Base-by-base conservation (phyloP, 2,329 filamentous ascomycete species). In the Pyrenophora seminiperda region DNA sequence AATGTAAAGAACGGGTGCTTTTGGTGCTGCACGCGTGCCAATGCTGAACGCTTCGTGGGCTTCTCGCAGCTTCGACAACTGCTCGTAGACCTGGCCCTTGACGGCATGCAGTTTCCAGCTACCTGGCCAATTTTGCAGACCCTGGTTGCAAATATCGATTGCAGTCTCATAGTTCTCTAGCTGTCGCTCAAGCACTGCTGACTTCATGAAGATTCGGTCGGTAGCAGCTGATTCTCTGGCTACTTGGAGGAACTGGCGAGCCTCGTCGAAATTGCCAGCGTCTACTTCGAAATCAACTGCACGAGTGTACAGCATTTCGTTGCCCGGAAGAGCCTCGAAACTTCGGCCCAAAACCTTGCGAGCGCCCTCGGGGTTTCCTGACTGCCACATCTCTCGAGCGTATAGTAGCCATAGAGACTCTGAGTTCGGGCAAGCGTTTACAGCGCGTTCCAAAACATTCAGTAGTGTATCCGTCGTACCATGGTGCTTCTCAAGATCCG, bases 161-260 rank as follows among this genome's bases (percentile, higher is more conserved):
- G 94, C 92, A 1, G 86, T 85, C 38, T 96, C 90, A 19, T 80
- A 80, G 62, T 94, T 88, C 47, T 87, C 88, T 17, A 90, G 79
- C 61, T 96, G 90, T 11, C 94, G 84, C 74, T 99, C 94, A 66
- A 96, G 96, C 0, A 91, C 90, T 9, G 94, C 91, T 63, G 89
- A 93, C 77, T 97, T 96, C 79, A 96, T 94, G 88, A 92, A 99
- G 6, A 99, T 92, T 38, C 94, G 89, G 68, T 97, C 94, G 0
- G 94, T 99, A 2, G 92, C 90, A 1, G 94, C 92, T 72, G 96
- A 89, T 50, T 89, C 85, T 46, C 94, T 86, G 17, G 94, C 94
- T 10, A 89, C 88, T 44, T 86, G 83, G 31, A 99, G 82, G 18
- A 99, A 83, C 53, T 88, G 84, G 36, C 92, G 82, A 1, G 94